Evolutionary conservation across 2,329 filamentous ascomycete genomes (phyloP).

Genomic region (Alternaria sp.): DNA sequence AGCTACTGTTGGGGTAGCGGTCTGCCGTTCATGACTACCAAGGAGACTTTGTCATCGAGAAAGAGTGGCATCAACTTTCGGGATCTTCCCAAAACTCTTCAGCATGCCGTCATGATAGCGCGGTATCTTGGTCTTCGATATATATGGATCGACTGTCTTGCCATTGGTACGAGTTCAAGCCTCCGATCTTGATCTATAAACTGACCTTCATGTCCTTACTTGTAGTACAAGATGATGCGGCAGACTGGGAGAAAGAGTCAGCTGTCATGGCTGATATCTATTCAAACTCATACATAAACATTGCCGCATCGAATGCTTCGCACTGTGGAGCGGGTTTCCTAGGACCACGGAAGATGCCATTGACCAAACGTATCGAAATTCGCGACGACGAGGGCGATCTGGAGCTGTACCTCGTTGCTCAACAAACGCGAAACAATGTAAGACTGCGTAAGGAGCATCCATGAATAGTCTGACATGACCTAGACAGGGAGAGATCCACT

Average conservation of each 20-base stretch:
- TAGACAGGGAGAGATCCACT: not conserved
- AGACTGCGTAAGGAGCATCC: not conserved
- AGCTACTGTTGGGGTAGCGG: slow-evolving; percentile 18
- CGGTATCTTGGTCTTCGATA: slow-evolving; percentile 1
- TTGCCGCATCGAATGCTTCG: slow-evolving; percentile 9
- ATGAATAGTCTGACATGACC: not conserved
- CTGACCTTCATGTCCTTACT: not conserved
- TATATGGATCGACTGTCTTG: slow-evolving; percentile 16
- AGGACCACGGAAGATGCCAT: not conserved
- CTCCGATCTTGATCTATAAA: not conserved
- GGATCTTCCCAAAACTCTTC: slow-evolving; percentile 10
- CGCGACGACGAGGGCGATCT: not conserved
- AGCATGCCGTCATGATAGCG: slow-evolving; percentile 7
- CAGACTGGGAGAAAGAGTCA: slow-evolving; percentile 15
- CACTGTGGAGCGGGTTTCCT: slow-evolving; percentile 15
- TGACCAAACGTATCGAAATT: slow-evolving; percentile 5
- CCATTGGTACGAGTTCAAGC: not conserved
- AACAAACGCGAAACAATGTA: slow-evolving; percentile 1
- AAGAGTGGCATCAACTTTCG: slow-evolving; percentile 6
- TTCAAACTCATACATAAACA: not conserved
- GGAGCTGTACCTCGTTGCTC: slow-evolving; percentile 1
- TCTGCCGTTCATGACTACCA: slow-evolving; percentile 13
- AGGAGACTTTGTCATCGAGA: not conserved
- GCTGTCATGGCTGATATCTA: slow-evolving; percentile 17
- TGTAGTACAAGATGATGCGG: slow-evolving; percentile 13